Evolutionary conservation across 2,329 filamentous ascomycete genomes (phyloP), one percentile per base, ranked within the genome.

Genomic region (Macrophomina tecta): DNA sequence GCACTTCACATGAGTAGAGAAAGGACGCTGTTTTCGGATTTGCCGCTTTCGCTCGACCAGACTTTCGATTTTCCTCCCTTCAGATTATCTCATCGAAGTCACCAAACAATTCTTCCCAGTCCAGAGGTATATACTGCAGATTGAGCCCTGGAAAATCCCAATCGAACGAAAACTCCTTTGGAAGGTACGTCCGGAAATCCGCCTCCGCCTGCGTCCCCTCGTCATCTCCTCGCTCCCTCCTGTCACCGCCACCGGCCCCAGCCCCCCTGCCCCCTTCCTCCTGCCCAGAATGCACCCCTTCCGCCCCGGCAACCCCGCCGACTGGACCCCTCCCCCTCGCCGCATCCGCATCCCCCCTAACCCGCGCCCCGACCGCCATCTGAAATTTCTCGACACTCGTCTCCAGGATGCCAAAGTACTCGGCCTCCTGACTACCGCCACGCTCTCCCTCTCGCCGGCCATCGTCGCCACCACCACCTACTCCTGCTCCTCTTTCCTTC

Each of bases 91-190:
- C 55, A 34, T 76, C 75, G 14, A 83, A 79, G 66, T 84, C 79
- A 3, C 81, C 78, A 67, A 84, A 83, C 67, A 83, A 75, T 68
- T 82, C 79, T 64, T 84, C 82, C 79, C 82, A 83, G 5, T 78
- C 78, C 11, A 80, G 76, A 0, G 82, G 81, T 49, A 83, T 79
- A 71, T 83, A 83, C 70, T 83, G 82, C 49, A 87, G 65, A 76
- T 82, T 85, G 42, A 87, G 70, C 0, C 84, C 84, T 0, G 85
- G 84, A 68, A 87, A 87, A 68, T 86, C 84, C 85, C 84, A 87
- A 67, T 86, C 84, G n/a, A 85, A 82, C 0, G 85, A 80, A 68
- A 87, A 87, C 66, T 87, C 82, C 68, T 83, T 82, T 0, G 84
- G 85, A 0, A 84, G 79, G 73, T 86, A 87, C 8, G 80, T 81